phyloP scores from a whole-genome alignment of 2,329 filamentous ascomycete genomes.

The Elsinoe arachidis region DNA sequence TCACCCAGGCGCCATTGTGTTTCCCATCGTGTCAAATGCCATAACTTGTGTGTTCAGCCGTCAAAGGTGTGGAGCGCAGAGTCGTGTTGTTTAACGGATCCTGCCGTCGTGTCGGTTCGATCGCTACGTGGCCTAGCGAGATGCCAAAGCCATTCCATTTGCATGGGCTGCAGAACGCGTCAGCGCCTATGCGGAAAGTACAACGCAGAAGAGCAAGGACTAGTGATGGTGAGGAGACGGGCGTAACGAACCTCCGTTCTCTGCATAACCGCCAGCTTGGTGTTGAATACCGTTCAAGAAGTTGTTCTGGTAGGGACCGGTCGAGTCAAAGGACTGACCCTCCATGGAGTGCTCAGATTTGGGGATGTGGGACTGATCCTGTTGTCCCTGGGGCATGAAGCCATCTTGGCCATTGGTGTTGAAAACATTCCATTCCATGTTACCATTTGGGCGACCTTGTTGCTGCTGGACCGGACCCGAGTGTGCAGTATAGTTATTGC shows the following conservation, averaged over 20 bases:
- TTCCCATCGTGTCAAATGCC: constrained; percentile 1
- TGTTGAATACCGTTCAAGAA: constrained; percentile 43
- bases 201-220: neutral
- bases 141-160: constrained; percentile 1
- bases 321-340: constrained; percentile 31
- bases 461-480: constrained; percentile 11
- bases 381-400: constrained; percentile 27
- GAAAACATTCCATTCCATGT: constrained; percentile 39
- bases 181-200: neutral
- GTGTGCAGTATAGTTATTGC: constrained; percentile 14
- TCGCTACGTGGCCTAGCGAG: neutral
- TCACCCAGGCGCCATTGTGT: neutral
- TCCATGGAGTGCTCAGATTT: constrained; percentile 38
- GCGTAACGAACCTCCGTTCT: constrained; percentile 23
- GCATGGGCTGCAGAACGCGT: constrained; percentile 2
- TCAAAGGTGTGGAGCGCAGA: neutral
- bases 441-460: constrained; percentile 16
- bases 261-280: constrained; percentile 30
- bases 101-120: neutral
- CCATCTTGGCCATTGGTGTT: constrained; percentile 37
- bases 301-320: constrained; percentile 38
- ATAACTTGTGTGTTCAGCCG: neutral
- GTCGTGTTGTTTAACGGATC: neutral
- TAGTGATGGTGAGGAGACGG: constrained; percentile 12
- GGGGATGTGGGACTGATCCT: constrained; percentile 31